A percentile compares a stretch with the other conserved stretches of the same genome.
phyloP scores from a whole-genome alignment of 768 basidiomycete species.

The Naganishia vaughanmartiniae region DNA sequence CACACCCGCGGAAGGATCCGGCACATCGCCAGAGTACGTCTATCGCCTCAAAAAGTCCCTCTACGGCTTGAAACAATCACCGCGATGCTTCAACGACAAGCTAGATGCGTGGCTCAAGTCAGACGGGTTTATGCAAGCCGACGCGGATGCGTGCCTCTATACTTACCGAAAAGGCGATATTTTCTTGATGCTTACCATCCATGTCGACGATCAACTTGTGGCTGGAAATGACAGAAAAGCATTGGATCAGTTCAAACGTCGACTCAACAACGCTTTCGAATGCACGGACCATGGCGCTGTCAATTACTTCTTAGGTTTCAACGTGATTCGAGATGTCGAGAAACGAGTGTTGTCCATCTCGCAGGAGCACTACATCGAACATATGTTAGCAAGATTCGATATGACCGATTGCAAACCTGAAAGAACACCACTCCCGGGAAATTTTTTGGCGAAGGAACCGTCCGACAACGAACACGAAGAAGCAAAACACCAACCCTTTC shows the following conservation, averaged over 20 bases:
- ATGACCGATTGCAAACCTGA: constrained; percentile 6
- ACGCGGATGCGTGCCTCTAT: constrained; percentile 1
- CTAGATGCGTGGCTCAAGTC: no score
- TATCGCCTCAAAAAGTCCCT: no score
- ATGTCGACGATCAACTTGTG: constrained; percentile 34
- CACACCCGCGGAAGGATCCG: constrained; percentile 12
- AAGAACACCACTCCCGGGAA: constrained; percentile 28
- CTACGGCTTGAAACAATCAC: no score
- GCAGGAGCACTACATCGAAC: constrained; percentile 32
- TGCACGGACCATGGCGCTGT: constrained; percentile 6
- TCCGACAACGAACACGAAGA: constrained; percentile 29
- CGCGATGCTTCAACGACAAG: no score
- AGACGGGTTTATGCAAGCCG: no score
- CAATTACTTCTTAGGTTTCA: constrained; percentile 6
- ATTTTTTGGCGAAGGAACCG: constrained; percentile 21
- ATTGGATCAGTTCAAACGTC: constrained; percentile 3
- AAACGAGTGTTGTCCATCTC: constrained; percentile 24
- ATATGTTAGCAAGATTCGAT: constrained; percentile 17
- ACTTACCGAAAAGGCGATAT: constrained; percentile 8
- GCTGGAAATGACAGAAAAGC: constrained; percentile 3
- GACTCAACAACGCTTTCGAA: constrained; percentile 13
- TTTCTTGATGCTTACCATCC: constrained; percentile 23
- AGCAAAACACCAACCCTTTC: constrained; percentile 20
- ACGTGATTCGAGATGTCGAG: constrained; percentile 28
- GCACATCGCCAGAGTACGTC: no score